A percentile compares a stretch with the other conserved stretches of the same genome.
These are phyloP conservation scores for Neofusicoccum kwambonambiense DNA, from an alignment of 2,329 filamentous ascomycete genomes.

Conservation along the genomic window DNA sequence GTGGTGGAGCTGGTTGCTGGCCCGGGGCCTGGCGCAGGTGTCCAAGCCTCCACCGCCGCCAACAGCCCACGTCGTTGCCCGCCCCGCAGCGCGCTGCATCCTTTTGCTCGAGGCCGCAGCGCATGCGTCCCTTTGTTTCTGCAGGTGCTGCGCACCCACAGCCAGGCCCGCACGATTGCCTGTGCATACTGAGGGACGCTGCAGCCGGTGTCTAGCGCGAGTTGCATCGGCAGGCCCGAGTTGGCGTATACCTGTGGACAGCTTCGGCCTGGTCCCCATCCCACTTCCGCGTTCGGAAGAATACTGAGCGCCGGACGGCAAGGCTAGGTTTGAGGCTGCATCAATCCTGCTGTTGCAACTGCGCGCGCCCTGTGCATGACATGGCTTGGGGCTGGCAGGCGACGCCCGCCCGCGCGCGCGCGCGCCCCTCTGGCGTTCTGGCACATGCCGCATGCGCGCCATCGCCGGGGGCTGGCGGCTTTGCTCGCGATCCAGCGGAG, in stretches of 20 bases:
- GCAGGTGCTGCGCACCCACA: not conserved
- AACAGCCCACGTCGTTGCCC: not conserved
- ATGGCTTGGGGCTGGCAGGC: not conserved
- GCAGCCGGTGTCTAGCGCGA: no score
- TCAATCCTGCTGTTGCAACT: no score
- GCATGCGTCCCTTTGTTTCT: not conserved
- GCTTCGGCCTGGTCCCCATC: no score
- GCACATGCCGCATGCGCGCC: slow-evolving; percentile 12
- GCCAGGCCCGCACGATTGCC: not conserved
- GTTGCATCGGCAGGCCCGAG: no score
- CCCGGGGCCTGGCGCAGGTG: not conserved
- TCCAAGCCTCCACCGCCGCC: not conserved
- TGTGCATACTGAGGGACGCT: not conserved
- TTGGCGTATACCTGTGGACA: no score
- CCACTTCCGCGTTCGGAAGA: no score
- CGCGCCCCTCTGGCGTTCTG: not conserved
- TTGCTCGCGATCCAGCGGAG: not conserved
- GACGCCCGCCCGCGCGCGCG: no score
- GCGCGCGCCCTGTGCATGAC: not conserved
- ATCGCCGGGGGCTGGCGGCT: slow-evolving; percentile 2
- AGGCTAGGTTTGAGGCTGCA: no score
- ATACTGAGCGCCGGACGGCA: no score
- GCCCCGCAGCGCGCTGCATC: not conserved
- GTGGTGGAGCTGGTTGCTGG: not conserved
- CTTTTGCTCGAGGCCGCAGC: not conserved